Conservation (phyloP, 495 filamentous ascomycete genomes). For the Xanthoparmelia taractica region DNA sequence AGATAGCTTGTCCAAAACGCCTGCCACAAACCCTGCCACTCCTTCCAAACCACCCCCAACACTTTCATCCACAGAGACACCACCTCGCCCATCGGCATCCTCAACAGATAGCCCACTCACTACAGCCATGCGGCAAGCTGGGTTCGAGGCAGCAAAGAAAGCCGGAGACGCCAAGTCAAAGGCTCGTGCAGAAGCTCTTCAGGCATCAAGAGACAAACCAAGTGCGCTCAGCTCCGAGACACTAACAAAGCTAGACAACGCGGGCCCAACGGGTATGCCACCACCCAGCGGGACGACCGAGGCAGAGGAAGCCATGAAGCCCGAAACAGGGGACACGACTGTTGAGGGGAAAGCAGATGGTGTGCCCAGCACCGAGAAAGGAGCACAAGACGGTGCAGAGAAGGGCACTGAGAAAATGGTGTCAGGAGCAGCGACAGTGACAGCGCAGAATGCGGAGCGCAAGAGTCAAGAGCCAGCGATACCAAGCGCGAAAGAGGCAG, state of each 20-base stretch:
- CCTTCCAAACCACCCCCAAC: slow-evolving; percentile 30
- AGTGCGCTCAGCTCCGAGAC: neutral
- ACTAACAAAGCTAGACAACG: slow-evolving; percentile 20
- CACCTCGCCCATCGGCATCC: slow-evolving; percentile 9
- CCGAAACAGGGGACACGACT: slow-evolving; percentile 23
- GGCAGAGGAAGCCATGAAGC: slow-evolving; percentile 38
- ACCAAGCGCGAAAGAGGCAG: slow-evolving; percentile 10
- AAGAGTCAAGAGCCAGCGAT: neutral
- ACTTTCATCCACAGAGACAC: neutral
- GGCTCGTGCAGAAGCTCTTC: slow-evolving; percentile 11
- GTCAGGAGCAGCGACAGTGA: neutral
- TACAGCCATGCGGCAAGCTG: slow-evolving; percentile 55
- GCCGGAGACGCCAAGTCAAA: slow-evolving; percentile 36
- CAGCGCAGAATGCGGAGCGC: neutral
- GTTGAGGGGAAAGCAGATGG: slow-evolving; percentile 22
- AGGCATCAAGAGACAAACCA: neutral
- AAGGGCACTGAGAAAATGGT: slow-evolving; percentile 5
- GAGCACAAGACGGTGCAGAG: slow-evolving; percentile 19
- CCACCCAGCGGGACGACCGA: slow-evolving; percentile 24
- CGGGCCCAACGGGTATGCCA: slow-evolving; percentile 21
- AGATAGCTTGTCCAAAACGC: slow-evolving; percentile 33
- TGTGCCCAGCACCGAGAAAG: slow-evolving; percentile 3
- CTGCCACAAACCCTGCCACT: slow-evolving; percentile 30
- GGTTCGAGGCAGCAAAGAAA: slow-evolving; percentile 63
- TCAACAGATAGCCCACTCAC: slow-evolving; percentile 31